These are phyloP conservation scores for Coprinopsis sp. DNA, from an alignment of 768 basidiomycete species.

Conservation along the genomic window DNA sequence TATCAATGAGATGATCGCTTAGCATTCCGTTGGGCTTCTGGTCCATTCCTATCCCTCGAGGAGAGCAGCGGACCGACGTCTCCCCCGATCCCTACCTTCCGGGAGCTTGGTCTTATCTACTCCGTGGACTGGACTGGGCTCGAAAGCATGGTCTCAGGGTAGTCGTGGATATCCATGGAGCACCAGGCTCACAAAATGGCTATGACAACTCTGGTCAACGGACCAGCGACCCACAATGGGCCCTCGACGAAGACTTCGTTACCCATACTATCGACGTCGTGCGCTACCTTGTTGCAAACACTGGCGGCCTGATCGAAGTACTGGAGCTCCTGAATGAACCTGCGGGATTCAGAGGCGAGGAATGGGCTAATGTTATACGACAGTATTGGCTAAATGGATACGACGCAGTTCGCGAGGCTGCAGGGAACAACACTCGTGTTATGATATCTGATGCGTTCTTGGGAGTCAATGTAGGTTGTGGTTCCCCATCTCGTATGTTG, in stretches of 20 bases:
- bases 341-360: constrained; percentile 44
- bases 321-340: constrained; percentile 71
- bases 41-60: constrained; percentile 64
- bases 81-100: constrained; percentile 51
- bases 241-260: constrained; percentile 42
- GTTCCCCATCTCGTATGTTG: constrained; percentile 3
- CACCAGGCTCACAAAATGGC: constrained; percentile 61
- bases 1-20: neutral
- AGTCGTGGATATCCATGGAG: constrained; percentile 75
- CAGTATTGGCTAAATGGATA: constrained; percentile 63
- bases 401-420: constrained; percentile 46
- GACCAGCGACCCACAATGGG: constrained; percentile 54
- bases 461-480: constrained; percentile 42
- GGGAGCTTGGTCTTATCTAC: constrained; percentile 68
- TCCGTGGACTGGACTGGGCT: constrained; percentile 63
- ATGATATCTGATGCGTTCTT: constrained; percentile 75
- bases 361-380: constrained; percentile 40
- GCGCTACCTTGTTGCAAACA: constrained; percentile 45
- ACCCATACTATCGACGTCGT: constrained; percentile 56
- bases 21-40: constrained; percentile 75
- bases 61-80: constrained; percentile 45
- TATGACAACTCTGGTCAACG: constrained; percentile 75
- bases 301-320: constrained; percentile 55
- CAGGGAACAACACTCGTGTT: constrained; percentile 44
- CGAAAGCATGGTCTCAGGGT: constrained; percentile 56